Evolutionary conservation across 345 rosid genomes (phyloP).

Genomic region (Gossypium raimondii): DNA sequence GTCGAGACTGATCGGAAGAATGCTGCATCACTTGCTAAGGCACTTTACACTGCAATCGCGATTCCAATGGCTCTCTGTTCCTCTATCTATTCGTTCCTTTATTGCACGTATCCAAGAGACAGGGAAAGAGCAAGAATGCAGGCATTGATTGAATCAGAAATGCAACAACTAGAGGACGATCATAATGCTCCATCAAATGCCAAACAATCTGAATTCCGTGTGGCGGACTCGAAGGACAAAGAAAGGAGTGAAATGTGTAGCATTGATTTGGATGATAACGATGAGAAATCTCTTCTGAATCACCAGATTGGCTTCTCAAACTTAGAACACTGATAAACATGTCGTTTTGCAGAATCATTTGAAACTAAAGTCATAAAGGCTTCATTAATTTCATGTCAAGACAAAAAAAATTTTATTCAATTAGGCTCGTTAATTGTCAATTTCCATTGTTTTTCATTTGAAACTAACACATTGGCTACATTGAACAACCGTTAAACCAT

Average conservation of each 20-base stretch:
- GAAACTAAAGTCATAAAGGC: not conserved
- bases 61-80: slow-evolving; percentile 76
- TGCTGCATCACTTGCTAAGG: slow-evolving; percentile 74
- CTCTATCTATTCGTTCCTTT: slow-evolving; percentile 69
- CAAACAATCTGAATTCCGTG: not conserved
- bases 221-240: slow-evolving; percentile 15
- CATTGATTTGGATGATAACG: slow-evolving; percentile 32
- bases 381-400: not conserved
- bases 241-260: slow-evolving; percentile 20
- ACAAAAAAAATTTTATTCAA: too few relatives aligned
- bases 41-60: slow-evolving; percentile 71
- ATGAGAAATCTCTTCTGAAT: slow-evolving; percentile 27
- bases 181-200: not conserved
- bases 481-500: too few relatives aligned
- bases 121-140: slow-evolving; percentile 74
- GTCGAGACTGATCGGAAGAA: slow-evolving; percentile 64
- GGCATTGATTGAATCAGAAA: slow-evolving; percentile 67
- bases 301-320: not conserved
- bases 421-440: too few relatives aligned
- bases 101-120: slow-evolving; percentile 73
- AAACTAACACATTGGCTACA: too few relatives aligned
- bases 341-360: not conserved
- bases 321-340: not conserved
- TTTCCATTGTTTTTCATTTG: too few relatives aligned
- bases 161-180: slow-evolving; percentile 39